These are phyloP conservation scores for Colletotrichum lentis DNA, from an alignment of 2,329 filamentous ascomycete species.

Conservation along the genomic window DNA sequence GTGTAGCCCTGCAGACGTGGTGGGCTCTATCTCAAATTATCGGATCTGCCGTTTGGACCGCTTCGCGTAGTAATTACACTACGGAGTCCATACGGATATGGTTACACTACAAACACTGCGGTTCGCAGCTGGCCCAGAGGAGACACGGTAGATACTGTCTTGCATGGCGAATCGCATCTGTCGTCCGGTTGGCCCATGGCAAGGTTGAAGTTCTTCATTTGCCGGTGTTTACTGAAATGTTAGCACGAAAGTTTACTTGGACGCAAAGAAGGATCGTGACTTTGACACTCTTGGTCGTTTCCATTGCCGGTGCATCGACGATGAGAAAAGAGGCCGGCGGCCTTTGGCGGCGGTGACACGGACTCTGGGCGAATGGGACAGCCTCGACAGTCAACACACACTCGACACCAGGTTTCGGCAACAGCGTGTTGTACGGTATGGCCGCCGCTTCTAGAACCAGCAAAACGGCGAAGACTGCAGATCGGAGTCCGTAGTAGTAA, in stretches of 20 bases:
- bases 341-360: neutral
- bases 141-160: constrained; percentile 9
- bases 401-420: constrained; percentile 7
- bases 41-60: neutral
- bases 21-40: neutral
- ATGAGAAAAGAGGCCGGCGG: constrained; percentile 12
- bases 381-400: constrained; percentile 17
- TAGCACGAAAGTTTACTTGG: neutral
- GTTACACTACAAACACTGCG: neutral
- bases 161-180: constrained; percentile 25
- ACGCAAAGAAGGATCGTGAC: neutral
- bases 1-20: constrained; percentile 23
- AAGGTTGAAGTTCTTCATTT: constrained; percentile 8
- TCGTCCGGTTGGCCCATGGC: neutral
- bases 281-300: neutral
- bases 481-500: constrained; percentile 7
- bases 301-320: neutral
- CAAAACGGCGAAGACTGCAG: constrained; percentile 18
- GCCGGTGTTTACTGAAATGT: neutral
- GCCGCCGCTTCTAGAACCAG: constrained; percentile 17
- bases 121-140: neutral
- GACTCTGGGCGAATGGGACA: constrained; percentile 14
- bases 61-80: neutral
- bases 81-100: no score
- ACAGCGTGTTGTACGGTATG: constrained; percentile 14